Conservation (phyloP, 2,329 filamentous ascomycete species). For the Paramyrothecium sp. region DNA sequence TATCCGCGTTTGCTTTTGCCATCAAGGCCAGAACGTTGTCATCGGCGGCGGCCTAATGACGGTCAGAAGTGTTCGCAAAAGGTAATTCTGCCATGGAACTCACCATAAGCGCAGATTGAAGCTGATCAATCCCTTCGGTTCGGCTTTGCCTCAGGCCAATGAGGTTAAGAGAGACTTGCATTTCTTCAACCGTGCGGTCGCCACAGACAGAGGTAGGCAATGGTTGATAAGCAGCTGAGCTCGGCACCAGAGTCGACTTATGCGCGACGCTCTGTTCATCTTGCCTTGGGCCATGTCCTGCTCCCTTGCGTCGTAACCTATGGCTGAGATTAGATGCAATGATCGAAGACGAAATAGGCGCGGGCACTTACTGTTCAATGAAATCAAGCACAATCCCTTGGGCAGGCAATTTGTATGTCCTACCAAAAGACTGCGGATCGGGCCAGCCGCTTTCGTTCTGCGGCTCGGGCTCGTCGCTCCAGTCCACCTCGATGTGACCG, state of each 20-base stretch:
- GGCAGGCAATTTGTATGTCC: slow-evolving; percentile 62
- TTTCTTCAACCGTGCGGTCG: slow-evolving; percentile 54
- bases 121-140: slow-evolving; percentile 47
- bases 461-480: slow-evolving; percentile 55
- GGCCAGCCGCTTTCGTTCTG: slow-evolving; percentile 56
- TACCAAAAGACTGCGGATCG: slow-evolving; percentile 60
- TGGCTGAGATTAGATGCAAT: slow-evolving; percentile 10
- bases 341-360: not conserved
- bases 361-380: slow-evolving; percentile 55
- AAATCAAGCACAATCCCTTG: slow-evolving; percentile 70
- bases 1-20: slow-evolving; percentile 43
- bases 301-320: slow-evolving; percentile 35
- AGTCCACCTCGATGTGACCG: slow-evolving; percentile 68
- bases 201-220: not conserved
- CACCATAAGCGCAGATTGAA: slow-evolving; percentile 63
- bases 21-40: slow-evolving; percentile 45
- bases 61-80: slow-evolving; percentile 14
- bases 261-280: slow-evolving; percentile 26
- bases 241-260: slow-evolving; percentile 10
- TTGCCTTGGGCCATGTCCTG: slow-evolving; percentile 31
- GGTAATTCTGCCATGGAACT: slow-evolving; percentile 29
- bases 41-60: slow-evolving; percentile 40
- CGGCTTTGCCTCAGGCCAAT: slow-evolving; percentile 52
- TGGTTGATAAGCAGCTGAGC: not conserved
- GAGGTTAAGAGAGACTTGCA: slow-evolving; percentile 66